A percentile compares a stretch with the other conserved stretches of the same genome.
Evolutionary conservation across 768 basidiomycete genomes (phyloP).

Genomic region (Cystobasidium onofrii): DNA sequence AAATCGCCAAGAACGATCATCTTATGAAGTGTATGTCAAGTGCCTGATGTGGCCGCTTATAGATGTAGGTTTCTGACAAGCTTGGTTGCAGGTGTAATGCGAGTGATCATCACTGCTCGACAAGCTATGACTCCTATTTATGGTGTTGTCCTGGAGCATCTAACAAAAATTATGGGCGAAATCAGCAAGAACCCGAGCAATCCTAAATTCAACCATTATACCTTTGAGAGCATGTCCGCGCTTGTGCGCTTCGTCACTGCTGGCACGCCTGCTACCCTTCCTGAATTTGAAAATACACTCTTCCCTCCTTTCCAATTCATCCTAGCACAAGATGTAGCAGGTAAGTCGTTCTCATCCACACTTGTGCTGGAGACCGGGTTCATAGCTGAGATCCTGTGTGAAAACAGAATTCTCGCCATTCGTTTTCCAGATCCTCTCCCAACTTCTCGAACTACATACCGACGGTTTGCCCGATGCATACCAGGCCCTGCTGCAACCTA

Average conservation of each 20-base stretch:
- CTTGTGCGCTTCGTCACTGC: constrained; percentile 80
- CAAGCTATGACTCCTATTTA: constrained; percentile 64
- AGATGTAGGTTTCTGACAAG: no score
- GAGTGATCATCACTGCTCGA: constrained; percentile 80
- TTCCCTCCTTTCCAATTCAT: constrained; percentile 83
- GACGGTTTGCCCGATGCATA: constrained; percentile 64
- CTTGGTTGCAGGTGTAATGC: constrained; percentile 66
- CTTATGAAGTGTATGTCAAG: constrained; percentile 78
- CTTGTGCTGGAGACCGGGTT: neutral
- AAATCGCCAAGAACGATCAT: constrained; percentile 94
- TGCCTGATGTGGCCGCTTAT: neutral
- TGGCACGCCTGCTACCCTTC: constrained; percentile 58
- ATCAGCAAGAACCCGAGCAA: constrained; percentile 96
- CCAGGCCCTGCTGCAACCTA: constrained; percentile 65
- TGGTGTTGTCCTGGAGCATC: constrained; percentile 58
- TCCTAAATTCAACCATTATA: constrained; percentile 93
- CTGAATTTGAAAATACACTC: constrained; percentile 67
- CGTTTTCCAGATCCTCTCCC: constrained; percentile 89
- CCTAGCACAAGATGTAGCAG: constrained; percentile 83
- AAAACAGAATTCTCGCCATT: constrained; percentile 86
- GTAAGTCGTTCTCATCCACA: constrained; percentile 49
- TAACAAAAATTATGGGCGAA: constrained; percentile 73
- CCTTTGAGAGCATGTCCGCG: constrained; percentile 92
- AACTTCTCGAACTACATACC: constrained; percentile 79
- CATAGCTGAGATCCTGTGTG: neutral